Conservation (phyloP, 1,284 basidiomycete species). For the Pisolithus thermaeus region DNA sequence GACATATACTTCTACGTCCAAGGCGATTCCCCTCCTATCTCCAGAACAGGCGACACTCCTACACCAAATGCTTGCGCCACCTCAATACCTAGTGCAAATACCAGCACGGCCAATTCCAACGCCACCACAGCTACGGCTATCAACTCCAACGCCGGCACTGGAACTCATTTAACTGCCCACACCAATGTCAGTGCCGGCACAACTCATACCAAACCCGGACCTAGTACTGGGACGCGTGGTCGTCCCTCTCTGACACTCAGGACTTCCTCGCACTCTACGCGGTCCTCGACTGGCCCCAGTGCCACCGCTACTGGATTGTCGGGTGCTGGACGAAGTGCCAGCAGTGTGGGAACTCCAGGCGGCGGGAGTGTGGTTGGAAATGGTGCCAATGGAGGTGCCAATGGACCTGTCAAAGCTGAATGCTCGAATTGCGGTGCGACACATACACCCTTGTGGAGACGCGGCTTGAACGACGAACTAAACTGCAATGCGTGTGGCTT, state of each 20-base stretch:
- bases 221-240: constrained; percentile 41
- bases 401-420: constrained; percentile 77
- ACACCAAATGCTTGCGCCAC: no score
- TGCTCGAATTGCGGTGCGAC: constrained; percentile 81
- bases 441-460: constrained; percentile 76
- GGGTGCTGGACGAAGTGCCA: constrained; percentile 11
- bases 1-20: constrained; percentile 28
- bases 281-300: constrained; percentile 48
- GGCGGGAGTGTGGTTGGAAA: not conserved
- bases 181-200: no score
- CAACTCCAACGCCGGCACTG: no score
- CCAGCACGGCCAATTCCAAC: no score
- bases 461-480: constrained; percentile 76
- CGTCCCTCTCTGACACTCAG: constrained; percentile 56
- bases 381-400: constrained; percentile 64
- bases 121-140: no score
- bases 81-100: no score
- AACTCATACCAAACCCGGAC: constrained; percentile 39
- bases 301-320: constrained; percentile 54
- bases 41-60: constrained; percentile 29
- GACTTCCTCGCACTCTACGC: constrained; percentile 35
- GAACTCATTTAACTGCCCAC: no score
- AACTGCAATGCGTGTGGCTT: constrained; percentile 81
- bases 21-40: constrained; percentile 21
- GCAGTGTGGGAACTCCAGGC: no score